Evolutionary conservation across 345 rosid genomes (phyloP), one percentile per base, ranked within the genome.

Genomic region (Syzygium aqueum): DNA sequence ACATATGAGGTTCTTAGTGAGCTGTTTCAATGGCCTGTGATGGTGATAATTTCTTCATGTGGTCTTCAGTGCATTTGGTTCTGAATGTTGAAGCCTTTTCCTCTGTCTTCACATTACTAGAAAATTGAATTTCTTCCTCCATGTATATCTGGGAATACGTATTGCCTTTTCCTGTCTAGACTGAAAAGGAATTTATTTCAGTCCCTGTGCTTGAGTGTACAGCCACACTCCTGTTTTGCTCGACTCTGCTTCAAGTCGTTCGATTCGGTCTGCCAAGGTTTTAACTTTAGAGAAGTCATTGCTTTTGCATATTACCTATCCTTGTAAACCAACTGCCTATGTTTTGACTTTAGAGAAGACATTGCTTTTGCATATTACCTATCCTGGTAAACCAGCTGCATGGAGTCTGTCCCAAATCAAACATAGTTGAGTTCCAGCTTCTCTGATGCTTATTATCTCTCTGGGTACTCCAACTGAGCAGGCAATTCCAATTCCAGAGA

Each of bases 401-500:
- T 19, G 16, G 3, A 15, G 86, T 25, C 16, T 87, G 51, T 63
- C 30, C 27, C 85, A 16, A 11, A 57, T 46, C 27, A 28, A 19
- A 49, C 19, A 16, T 67, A 57, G 53, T 30, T 57, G 37, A 23
- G 86, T 65, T 33, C 51, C 83, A 27, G 83, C 88, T n/a, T 56
- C 86, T 16, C 25, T n/a, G 30, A 59, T 63, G 86, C 51, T 37
- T 28, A 52, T 51, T 51, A 46, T n/a, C 51, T 51, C 86, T 54
- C 73, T 86, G 15, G 89, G 83, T 50, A 59, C 40, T 49, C 87
- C 89, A 6, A 3, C 46, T 1, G 91, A 88, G 52, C 90, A 89
- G 59, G 87, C 84, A 8, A 89, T 80, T 85, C 91, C 91, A 33
- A 88, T 85, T 84, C 27, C 83, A 56, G 82, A 25, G 22, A 89